Percentiles rank a stretch among this genome's conserved stretches.
Conservation (phyloP, 306 rosid genomes). For the Corylus americana region DNA sequence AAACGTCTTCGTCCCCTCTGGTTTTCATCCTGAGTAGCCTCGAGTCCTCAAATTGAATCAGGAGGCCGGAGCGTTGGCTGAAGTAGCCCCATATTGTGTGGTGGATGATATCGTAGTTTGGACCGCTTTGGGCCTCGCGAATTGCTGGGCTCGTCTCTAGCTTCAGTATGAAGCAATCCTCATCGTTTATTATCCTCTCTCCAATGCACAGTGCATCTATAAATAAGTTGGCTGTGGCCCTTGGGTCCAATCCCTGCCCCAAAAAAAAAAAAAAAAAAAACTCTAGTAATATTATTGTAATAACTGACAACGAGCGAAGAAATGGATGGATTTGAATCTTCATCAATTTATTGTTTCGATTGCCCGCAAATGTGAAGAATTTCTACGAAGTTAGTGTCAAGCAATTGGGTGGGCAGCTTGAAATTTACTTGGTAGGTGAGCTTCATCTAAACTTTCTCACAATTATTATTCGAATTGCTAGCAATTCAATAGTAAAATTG, state of each 20-base stretch:
- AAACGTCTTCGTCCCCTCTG: constrained; percentile 64
- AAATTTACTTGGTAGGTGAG: too few relatives aligned
- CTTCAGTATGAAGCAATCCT: constrained; percentile 83
- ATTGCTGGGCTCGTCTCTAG: constrained; percentile 73
- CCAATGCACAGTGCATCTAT: constrained; percentile 83
- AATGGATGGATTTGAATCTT: too few relatives aligned
- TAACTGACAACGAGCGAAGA: not conserved
- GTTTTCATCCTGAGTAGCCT: constrained; percentile 70
- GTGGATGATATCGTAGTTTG: constrained; percentile 73
- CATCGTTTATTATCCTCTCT: constrained; percentile 69
- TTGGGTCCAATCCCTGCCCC: constrained; percentile 80
- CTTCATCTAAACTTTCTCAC: too few relatives aligned
- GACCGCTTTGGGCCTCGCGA: constrained; percentile 68
- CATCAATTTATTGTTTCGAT: too few relatives aligned
- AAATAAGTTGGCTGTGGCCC: constrained; percentile 84
- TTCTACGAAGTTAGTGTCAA: too few relatives aligned
- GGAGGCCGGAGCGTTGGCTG: constrained; percentile 89
- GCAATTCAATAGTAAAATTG: too few relatives aligned
- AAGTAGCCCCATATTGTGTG: constrained; percentile 93
- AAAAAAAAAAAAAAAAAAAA: too few relatives aligned
- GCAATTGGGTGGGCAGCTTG: too few relatives aligned
- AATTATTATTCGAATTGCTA: too few relatives aligned
- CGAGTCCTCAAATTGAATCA: constrained; percentile 83
- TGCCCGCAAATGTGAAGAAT: too few relatives aligned
- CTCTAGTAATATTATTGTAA: not conserved